phyloP scores from a whole-genome alignment of 75 land plant genomes.

The Chamaecyparis obtusa region DNA sequence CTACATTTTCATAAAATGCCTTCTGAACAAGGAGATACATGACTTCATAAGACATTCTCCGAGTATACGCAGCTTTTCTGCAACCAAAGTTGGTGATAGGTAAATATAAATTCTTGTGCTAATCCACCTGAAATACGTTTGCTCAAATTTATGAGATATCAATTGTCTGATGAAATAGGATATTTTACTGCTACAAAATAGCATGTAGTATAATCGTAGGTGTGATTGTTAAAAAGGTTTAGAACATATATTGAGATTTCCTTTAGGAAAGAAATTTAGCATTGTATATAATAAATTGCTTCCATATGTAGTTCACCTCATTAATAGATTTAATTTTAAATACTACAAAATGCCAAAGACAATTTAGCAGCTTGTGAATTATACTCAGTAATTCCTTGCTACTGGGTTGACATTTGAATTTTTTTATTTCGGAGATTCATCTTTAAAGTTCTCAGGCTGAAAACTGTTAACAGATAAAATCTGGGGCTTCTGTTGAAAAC shows the following conservation, averaged over 20 bases:
- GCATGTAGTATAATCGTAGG: neutral
- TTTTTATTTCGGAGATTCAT: neutral
- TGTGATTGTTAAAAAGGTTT: neutral
- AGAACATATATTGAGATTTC: neutral
- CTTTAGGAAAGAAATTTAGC: neutral
- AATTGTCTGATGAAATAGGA: neutral
- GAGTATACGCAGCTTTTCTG: constrained; percentile 70
- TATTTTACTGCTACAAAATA: neutral
- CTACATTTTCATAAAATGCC: constrained; percentile 58
- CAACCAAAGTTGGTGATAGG: constrained; percentile 69
- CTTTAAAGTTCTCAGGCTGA: neutral
- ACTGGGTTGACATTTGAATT: neutral
- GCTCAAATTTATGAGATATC: neutral
- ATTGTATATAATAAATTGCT: neutral
- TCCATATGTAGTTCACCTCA: neutral
- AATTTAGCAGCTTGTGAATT: no score
- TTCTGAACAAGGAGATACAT: constrained; percentile 65
- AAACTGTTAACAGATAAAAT: neutral
- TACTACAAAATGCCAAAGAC: neutral
- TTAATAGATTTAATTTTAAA: neutral
- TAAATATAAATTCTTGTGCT: constrained; percentile 25
- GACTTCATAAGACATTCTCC: constrained; percentile 60
- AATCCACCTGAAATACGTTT: neutral
- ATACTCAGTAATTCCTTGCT: neutral
- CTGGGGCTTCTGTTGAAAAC: neutral